Conservation (phyloP, 2,329 filamentous ascomycete genomes). For the Trichoderma sp. region DNA sequence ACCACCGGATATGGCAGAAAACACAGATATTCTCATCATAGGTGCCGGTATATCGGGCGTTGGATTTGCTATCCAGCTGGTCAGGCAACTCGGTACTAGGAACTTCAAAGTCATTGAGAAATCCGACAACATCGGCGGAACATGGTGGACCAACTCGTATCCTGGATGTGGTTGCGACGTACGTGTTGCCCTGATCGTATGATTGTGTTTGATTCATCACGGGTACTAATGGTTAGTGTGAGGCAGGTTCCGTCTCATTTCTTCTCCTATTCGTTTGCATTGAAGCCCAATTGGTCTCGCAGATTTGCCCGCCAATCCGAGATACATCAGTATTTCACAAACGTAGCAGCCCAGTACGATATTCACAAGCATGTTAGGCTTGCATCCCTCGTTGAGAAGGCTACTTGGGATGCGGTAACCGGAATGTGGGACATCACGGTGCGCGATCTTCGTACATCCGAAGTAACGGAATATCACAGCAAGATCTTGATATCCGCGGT, state of each 20-base stretch:
- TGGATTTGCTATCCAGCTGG: conserved; percentile 33
- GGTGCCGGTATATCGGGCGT: conserved; percentile 38
- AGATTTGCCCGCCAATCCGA: conserved; percentile 36
- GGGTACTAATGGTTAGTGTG: not conserved
- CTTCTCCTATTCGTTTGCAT: conserved; percentile 37
- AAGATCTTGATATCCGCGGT: conserved; percentile 36
- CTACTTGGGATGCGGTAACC: conserved; percentile 32
- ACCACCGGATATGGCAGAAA: conserved; percentile 21
- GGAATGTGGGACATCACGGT: conserved; percentile 32
- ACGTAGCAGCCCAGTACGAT: conserved; percentile 31
- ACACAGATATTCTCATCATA: conserved; percentile 36
- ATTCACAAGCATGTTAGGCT: conserved; percentile 33
- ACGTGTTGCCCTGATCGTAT: not conserved
- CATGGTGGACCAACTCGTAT: conserved; percentile 37
- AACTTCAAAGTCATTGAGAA: conserved; percentile 37
- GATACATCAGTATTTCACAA: conserved; percentile 34
- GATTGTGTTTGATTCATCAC: too few relatives aligned
- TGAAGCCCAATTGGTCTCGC: conserved; percentile 37
- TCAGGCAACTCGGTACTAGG: conserved; percentile 30
- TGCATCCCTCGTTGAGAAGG: conserved; percentile 32
- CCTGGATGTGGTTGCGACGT: conserved; percentile 37
- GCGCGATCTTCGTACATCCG: conserved; percentile 26
- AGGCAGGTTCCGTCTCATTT: conserved; percentile 36
- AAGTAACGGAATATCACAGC: conserved; percentile 15
- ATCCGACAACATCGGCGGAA: conserved; percentile 33